These are phyloP conservation scores for Paramecium tetraurelia DNA, from an alignment of 73 alveolate species.

Conservation along the genomic window DNA sequence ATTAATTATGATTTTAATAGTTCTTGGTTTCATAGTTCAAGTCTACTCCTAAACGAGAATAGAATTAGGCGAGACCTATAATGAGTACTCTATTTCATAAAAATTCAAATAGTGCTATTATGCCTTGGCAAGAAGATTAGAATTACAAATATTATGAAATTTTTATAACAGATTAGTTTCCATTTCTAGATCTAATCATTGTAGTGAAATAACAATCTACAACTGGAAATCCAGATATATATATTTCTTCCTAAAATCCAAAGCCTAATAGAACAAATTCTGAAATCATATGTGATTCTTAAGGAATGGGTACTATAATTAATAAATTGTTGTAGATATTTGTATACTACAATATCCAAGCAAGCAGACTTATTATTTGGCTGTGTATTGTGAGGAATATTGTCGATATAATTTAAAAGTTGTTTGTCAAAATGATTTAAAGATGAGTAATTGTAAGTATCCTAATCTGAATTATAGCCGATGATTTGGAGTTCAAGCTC, in stretches of 20 bases:
- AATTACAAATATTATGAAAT: background rate
- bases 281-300: background rate
- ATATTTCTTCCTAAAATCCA: background rate
- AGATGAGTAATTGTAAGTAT: background rate
- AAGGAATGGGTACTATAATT: background rate
- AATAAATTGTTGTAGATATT: background rate
- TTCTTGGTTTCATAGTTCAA: background rate
- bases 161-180: background rate
- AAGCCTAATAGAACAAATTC: background rate
- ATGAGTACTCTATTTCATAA: background rate
- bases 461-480: background rate
- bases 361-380: background rate
- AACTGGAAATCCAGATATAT: background rate
- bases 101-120: background rate
- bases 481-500: background rate
- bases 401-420: constrained; percentile 1
- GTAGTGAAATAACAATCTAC: background rate
- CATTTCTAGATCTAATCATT: background rate
- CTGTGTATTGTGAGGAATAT: background rate
- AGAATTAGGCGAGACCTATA: background rate
- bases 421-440: background rate
- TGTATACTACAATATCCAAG: background rate
- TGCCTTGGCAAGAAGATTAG: background rate
- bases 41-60: background rate
- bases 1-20: background rate